These are phyloP conservation scores for Aspergillus tanneri DNA, from an alignment of 2,329 filamentous ascomycete genomes.

Conservation along the genomic window DNA sequence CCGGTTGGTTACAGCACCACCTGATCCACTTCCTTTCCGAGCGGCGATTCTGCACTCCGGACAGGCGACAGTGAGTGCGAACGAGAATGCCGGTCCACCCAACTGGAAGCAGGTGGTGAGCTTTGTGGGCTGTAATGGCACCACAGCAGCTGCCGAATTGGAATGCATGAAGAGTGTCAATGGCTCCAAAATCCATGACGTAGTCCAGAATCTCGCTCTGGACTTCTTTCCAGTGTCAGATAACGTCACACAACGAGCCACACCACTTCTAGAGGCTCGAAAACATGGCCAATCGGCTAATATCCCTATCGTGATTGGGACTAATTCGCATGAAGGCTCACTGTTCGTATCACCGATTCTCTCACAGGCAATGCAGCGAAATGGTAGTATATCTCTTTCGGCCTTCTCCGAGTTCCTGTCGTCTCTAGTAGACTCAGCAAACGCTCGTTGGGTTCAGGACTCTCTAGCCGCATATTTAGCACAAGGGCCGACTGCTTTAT, in stretches of 20 bases:
- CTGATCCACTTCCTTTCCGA: not conserved
- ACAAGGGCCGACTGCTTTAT: not conserved
- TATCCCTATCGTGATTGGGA: not conserved
- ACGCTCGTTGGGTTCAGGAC: too few relatives aligned
- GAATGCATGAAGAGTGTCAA: not conserved
- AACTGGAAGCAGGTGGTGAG: not conserved
- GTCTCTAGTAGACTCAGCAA: too few relatives aligned
- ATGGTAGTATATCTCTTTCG: not conserved
- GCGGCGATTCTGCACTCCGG: not conserved
- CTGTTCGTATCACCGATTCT: not conserved
- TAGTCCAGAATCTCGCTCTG: not conserved
- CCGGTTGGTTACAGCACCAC: not conserved
- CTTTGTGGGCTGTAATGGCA: not conserved
- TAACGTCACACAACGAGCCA: not conserved
- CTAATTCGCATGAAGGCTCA: not conserved
- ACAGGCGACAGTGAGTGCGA: not conserved
- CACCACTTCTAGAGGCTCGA: not conserved
- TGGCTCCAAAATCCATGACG: not conserved
- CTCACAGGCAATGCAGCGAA: not conserved
- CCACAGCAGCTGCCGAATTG: not conserved
- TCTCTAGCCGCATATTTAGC: not conserved
- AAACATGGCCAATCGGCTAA: not conserved
- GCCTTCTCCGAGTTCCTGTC: not conserved
- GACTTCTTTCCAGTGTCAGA: not conserved
- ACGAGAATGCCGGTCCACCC: not conserved